A percentile compares a stretch with the other conserved stretches of the same genome.
Evolutionary conservation across 441 rosid species (phyloP).

Genomic region (Theobroma grandiflorum): DNA sequence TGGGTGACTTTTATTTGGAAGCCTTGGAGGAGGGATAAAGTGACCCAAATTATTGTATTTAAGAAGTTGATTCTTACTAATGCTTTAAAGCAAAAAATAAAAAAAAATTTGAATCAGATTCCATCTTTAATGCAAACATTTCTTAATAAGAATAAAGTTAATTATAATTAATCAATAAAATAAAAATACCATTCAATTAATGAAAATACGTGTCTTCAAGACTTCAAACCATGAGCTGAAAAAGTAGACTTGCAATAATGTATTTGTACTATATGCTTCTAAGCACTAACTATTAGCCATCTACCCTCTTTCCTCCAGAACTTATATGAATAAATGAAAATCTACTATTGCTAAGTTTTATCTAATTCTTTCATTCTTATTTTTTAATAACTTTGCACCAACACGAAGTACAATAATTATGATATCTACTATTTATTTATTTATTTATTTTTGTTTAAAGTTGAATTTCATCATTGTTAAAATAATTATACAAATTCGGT

Average conservation of each 20-base stretch:
- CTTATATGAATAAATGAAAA: neutral
- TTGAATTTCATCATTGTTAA: neutral
- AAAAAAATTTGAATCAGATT: neutral
- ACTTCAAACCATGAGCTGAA: neutral
- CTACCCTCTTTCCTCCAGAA: neutral
- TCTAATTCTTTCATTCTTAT: neutral
- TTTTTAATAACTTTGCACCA: neutral
- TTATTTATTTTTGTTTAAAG: neutral
- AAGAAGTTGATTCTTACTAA: neutral
- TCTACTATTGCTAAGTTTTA: neutral
- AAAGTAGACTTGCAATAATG: neutral
- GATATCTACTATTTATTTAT: neutral
- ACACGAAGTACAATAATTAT: neutral
- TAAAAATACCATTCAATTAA: neutral
- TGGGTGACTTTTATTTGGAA: constrained; percentile 15
- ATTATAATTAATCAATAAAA: no score
- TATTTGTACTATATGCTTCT: neutral
- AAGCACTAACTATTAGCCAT: neutral
- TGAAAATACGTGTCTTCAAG: neutral
- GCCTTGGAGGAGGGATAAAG: constrained; percentile 40
- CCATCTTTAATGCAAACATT: neutral
- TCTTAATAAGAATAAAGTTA: neutral
- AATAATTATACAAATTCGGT: no score
- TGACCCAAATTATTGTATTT: constrained; percentile 12
- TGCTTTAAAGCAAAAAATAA: neutral